Percentiles rank a stretch among this genome's conserved stretches.
phyloP scores from a whole-genome alignment of 1,284 basidiomycete species.

The Meripilus lineatus region DNA sequence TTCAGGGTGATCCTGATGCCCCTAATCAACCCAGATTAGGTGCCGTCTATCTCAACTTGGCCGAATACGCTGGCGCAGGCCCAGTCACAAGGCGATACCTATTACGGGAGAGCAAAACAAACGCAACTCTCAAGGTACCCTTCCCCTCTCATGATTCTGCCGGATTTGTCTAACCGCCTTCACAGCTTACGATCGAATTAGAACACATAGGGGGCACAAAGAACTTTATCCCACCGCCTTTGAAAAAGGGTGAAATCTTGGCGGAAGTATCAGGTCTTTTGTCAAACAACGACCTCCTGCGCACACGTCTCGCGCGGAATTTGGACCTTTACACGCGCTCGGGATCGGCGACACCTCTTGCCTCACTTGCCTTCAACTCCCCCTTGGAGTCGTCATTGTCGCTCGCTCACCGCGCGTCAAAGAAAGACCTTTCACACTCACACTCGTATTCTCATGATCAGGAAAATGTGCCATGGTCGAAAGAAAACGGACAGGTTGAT shows the following conservation, averaged over 20 bases:
- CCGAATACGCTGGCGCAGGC: slow-evolving; percentile 67
- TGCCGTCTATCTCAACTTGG: slow-evolving; percentile 63
- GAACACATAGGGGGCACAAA: slow-evolving; percentile 54
- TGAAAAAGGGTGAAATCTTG: slow-evolving; percentile 67
- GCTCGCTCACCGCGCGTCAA: neutral
- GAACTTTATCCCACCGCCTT: slow-evolving; percentile 58
- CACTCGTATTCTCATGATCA: neutral
- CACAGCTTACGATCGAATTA: slow-evolving; percentile 57
- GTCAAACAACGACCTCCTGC: slow-evolving; percentile 46
- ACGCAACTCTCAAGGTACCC: slow-evolving; percentile 66
- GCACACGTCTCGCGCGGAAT: slow-evolving; percentile 42
- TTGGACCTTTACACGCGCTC: slow-evolving; percentile 39
- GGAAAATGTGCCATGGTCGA: slow-evolving; percentile 10
- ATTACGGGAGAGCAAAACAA: slow-evolving; percentile 71
- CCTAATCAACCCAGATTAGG: slow-evolving; percentile 60
- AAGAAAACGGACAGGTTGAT: slow-evolving; percentile 30
- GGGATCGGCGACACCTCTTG: slow-evolving; percentile 13
- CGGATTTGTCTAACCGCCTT: slow-evolving; percentile 4
- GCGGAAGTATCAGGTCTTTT: slow-evolving; percentile 60
- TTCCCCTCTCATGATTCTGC: neutral
- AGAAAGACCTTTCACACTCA: neutral
- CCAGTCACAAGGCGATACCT: slow-evolving; percentile 66
- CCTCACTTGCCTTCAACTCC: slow-evolving; percentile 2
- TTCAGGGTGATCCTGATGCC: slow-evolving; percentile 45
- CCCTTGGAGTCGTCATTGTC: slow-evolving; percentile 6